Conservation (phyloP, 139 green algal species). For the Pedinophyceae sp. region DNA sequence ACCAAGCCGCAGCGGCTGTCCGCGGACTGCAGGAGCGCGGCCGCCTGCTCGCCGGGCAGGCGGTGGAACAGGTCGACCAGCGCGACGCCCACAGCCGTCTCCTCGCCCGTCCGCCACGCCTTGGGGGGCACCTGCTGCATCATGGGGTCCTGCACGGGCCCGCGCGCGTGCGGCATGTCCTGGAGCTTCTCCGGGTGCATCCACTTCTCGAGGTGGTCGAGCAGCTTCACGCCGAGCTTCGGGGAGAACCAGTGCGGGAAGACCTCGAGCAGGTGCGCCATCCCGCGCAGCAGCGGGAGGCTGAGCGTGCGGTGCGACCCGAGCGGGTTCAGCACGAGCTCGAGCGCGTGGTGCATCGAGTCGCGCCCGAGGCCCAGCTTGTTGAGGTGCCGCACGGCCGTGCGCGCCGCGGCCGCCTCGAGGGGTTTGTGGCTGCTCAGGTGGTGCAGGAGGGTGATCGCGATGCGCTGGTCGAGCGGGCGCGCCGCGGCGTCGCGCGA, state of each 20-base stretch:
- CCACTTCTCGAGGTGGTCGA: conserved; percentile 85
- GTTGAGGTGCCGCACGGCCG: no score
- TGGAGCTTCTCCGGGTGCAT: conserved; percentile 49
- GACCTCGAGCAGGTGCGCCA: conserved; percentile 51
- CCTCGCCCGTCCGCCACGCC: conserved; percentile 46
- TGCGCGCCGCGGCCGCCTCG: no score
- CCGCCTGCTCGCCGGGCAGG: conserved; percentile 43
- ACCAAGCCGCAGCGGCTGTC: conserved; percentile 57
- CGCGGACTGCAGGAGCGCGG: conserved; percentile 1
- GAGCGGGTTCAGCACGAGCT: background rate
- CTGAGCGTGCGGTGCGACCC: conserved; percentile 18
- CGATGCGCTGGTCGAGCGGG: no score
- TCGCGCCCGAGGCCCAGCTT: no score
- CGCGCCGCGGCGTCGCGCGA: no score
- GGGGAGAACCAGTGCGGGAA: conserved; percentile 33
- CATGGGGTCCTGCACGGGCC: conserved; percentile 1
- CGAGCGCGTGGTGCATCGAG: background rate
- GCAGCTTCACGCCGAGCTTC: conserved; percentile 54
- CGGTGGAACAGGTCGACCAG: conserved; percentile 92
- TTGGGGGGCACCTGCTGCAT: conserved; percentile 7
- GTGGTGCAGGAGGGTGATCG: no score
- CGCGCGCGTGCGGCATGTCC: conserved; percentile 16
- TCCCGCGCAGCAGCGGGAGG: conserved; percentile 40
- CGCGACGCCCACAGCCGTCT: conserved; percentile 62
- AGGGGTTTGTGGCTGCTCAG: no score